These are phyloP conservation scores for Pisolithus sp. DNA, from an alignment of 768 basidiomycete genomes.

Conservation along the genomic window DNA sequence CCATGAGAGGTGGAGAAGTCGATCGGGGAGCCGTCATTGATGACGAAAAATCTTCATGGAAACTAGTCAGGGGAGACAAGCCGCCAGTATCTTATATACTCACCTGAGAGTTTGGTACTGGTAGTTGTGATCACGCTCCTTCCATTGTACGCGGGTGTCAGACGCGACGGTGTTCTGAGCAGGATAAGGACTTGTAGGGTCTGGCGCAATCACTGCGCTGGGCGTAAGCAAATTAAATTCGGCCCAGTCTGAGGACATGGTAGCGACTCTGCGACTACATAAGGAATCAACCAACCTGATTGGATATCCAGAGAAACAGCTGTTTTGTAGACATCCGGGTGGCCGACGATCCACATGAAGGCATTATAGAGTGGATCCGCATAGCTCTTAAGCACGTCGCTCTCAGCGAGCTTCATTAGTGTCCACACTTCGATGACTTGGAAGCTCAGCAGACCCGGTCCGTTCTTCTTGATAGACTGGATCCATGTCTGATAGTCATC, in stretches of 20 bases:
- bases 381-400: neutral
- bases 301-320: neutral
- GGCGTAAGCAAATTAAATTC: neutral
- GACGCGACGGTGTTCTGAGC: neutral
- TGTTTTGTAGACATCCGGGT: neutral
- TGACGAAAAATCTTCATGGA: neutral
- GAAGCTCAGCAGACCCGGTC: slow-evolving; percentile 1
- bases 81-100: neutral
- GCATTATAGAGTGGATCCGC: neutral
- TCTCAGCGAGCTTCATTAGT: neutral
- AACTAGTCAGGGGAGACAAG: neutral
- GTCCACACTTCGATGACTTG: slow-evolving; percentile 6
- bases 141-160: neutral
- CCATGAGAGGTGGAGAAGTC: neutral
- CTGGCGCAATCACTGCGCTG: neutral
- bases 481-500: slow-evolving; percentile 1
- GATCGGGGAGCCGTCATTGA: neutral
- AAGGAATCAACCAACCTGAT: neutral
- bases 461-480: neutral
- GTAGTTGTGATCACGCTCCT: neutral
- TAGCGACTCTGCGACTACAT: neutral
- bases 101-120: neutral
- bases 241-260: neutral
- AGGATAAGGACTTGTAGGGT: neutral
- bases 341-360: neutral